Evolutionary conservation across 495 filamentous ascomycete species (phyloP).

Genomic region (Talaromyces nanjingensis): DNA sequence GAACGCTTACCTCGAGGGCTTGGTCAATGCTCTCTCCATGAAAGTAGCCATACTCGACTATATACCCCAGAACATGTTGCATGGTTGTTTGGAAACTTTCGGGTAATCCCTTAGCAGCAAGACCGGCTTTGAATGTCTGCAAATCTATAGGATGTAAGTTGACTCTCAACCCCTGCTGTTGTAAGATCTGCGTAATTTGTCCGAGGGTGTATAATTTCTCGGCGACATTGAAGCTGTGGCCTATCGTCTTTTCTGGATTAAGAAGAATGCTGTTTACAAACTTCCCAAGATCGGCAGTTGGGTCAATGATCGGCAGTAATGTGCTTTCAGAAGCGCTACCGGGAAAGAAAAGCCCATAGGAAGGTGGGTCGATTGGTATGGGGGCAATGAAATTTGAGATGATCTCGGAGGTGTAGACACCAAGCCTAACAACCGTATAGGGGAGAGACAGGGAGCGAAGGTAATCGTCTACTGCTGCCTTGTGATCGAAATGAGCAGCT

Average conservation of each 20-base stretch:
- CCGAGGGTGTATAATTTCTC: constrained; percentile 3
- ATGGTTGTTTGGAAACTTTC: background rate
- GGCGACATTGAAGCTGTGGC: background rate
- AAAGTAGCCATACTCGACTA: background rate
- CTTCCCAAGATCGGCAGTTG: background rate
- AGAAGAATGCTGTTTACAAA: constrained; percentile 3
- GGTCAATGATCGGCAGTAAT: background rate
- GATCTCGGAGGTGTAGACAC: background rate
- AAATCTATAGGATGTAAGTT: background rate
- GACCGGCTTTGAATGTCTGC: background rate
- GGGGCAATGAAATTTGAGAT: background rate
- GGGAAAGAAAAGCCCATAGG: background rate
- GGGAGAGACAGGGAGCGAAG: background rate
- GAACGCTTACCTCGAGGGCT: background rate
- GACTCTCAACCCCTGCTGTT: background rate
- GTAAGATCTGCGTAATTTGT: background rate
- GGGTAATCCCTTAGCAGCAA: constrained; percentile 3
- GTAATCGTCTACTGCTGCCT: background rate
- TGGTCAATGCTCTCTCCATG: background rate
- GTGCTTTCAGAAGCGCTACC: background rate
- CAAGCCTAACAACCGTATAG: constrained; percentile 1
- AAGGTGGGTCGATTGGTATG: background rate
- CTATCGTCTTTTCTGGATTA: background rate
- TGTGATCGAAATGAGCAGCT: background rate
- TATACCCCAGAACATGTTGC: background rate